Conservation (phyloP, 208 protist species). For the Trypanosoma cruzi region DNA sequence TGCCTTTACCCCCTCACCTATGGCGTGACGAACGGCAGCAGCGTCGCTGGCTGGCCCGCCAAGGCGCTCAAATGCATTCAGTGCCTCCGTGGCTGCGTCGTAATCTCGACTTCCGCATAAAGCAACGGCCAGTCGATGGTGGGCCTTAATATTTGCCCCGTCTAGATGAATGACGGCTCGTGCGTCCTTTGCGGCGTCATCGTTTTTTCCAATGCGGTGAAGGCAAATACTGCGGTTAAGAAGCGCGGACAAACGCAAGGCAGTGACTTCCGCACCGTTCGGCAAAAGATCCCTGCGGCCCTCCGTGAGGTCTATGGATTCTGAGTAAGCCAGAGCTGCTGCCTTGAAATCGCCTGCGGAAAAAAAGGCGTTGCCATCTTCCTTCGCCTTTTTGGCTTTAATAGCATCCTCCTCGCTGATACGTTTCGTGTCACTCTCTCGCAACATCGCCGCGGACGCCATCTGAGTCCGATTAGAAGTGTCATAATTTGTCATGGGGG, state of each 20-base stretch:
- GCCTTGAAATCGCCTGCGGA: conserved; percentile 41
- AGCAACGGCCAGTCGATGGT: conserved; percentile 65
- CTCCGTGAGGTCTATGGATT: conserved; percentile 56
- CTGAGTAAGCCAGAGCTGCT: conserved; percentile 63
- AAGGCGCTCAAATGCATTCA: conserved; percentile 33
- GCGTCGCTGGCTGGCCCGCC: conserved; percentile 47
- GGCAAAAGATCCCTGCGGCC: conserved; percentile 68
- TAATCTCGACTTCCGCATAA: conserved; percentile 57
- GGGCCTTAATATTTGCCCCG: conserved; percentile 50
- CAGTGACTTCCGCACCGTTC: conserved; percentile 55
- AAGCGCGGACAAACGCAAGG: conserved; percentile 47
- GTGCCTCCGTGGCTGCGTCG: conserved; percentile 36
- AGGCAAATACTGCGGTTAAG: conserved; percentile 74
- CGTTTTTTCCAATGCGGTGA: conserved; percentile 32
- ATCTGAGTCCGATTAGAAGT: conserved; percentile 75
- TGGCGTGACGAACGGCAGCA: conserved; percentile 35
- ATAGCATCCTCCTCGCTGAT: conserved; percentile 64
- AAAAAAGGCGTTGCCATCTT: conserved; percentile 64
- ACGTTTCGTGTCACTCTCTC: conserved; percentile 68
- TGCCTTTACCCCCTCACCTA: conserved; percentile 33
- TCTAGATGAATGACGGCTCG: conserved; percentile 42
- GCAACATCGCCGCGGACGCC: conserved; percentile 47
- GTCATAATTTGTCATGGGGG: conserved; percentile 57
- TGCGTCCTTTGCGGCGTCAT: conserved; percentile 49
- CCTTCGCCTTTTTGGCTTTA: conserved; percentile 57